phyloP scores from a whole-genome alignment of 2,329 filamentous ascomycete genomes.

The Xylariales sp. region DNA sequence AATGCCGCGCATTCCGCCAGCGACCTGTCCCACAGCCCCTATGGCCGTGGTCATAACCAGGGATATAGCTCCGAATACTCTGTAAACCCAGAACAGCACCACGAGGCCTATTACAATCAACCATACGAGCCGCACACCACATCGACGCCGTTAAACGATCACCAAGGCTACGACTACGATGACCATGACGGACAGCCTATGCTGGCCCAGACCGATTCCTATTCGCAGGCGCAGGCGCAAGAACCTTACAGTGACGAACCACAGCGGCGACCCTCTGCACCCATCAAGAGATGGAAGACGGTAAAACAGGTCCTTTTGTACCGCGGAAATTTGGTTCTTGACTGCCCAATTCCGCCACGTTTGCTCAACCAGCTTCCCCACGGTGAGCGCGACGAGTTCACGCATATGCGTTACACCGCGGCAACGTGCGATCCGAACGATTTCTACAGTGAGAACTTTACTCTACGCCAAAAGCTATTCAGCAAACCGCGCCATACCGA shows the following conservation, averaged over 20 bases:
- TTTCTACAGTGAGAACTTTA: constrained; percentile 89
- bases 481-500: constrained; percentile 88
- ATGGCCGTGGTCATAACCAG: constrained; percentile 56
- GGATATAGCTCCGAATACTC: constrained; percentile 75
- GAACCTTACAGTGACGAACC: constrained; percentile 61
- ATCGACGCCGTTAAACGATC: constrained; percentile 67
- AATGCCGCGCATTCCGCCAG: constrained; percentile 79
- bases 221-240: constrained; percentile 50
- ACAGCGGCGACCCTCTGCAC: constrained; percentile 58
- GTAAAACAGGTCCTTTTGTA: constrained; percentile 98
- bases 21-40: constrained; percentile 59
- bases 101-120: constrained; percentile 86
- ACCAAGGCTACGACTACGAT: constrained; percentile 75
- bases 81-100: constrained; percentile 84
- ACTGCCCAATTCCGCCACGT: constrained; percentile 92
- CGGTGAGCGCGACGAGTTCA: constrained; percentile 91
- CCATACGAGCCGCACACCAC: constrained; percentile 79
- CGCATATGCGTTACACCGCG: constrained; percentile 96
- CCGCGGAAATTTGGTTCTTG: constrained; percentile 94
- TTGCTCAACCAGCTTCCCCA: constrained; percentile 89
- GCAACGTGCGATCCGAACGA: constrained; percentile 98
- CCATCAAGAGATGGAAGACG: constrained; percentile 93
- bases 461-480: constrained; percentile 90
- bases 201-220: constrained; percentile 70
- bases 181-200: constrained; percentile 83